Conservation (phyloP, 163 green algal genomes). For the Scenedesmus sp. region DNA sequence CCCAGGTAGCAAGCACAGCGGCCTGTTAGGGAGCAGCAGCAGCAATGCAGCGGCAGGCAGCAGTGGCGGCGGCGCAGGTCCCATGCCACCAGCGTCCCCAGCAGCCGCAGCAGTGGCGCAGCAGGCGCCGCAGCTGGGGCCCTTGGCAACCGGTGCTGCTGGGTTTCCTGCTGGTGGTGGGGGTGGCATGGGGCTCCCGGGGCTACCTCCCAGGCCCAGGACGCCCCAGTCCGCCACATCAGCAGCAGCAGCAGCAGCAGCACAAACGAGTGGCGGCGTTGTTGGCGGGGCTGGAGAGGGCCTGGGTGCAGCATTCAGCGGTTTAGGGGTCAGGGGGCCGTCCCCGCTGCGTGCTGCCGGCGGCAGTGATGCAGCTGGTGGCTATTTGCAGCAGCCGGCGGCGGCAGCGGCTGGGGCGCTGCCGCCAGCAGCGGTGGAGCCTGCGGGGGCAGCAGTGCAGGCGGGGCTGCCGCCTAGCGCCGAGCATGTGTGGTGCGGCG, state of each 20-base stretch:
- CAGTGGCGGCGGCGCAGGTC: neutral
- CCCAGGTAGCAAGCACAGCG: constrained; percentile 21
- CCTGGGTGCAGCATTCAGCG: constrained; percentile 8
- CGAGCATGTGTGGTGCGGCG: constrained; percentile 51
- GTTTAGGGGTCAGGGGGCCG: neutral
- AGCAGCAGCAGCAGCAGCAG: constrained; percentile 31
- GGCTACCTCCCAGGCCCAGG: constrained; percentile 13
- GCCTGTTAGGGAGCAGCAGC: neutral
- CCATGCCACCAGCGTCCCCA: neutral
- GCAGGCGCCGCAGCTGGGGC: neutral
- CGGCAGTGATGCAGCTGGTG: neutral
- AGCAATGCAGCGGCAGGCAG: neutral
- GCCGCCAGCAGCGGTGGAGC: neutral
- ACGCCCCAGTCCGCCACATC: neutral
- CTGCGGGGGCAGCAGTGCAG: constrained; percentile 3
- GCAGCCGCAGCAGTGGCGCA: neutral
- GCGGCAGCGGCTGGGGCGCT: neutral
- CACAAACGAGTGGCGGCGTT: neutral
- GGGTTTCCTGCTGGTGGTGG: neutral
- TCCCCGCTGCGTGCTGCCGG: neutral
- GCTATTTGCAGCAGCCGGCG: neutral
- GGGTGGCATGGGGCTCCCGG: neutral
- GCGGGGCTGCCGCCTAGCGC: constrained; percentile 42
- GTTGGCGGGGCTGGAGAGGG: constrained; percentile 8
- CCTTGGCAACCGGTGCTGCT: neutral